Conservation (phyloP, 2,329 filamentous ascomycete genomes). For the Albifimbria verrucaria region DNA sequence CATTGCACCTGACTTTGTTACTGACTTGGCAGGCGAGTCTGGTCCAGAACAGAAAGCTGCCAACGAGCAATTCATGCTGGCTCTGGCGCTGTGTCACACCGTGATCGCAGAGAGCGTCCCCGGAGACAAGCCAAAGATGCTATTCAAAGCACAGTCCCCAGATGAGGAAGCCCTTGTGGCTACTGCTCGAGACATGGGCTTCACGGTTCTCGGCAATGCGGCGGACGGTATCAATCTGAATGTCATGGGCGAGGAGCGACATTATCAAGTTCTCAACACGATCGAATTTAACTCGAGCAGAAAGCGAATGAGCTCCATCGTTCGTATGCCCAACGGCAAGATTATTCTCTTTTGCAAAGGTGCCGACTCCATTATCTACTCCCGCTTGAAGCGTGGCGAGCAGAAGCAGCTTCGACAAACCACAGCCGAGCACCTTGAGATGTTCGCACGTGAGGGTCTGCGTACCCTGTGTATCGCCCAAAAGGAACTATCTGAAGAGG, state of each 20-base stretch:
- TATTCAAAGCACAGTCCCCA: conserved; percentile 96
- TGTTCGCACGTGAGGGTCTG: conserved; percentile 93
- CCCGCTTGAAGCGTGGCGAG: conserved; percentile 78
- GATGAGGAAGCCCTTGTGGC: conserved; percentile 93
- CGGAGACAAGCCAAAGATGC: conserved; percentile 85
- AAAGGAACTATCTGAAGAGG: conserved; percentile 72
- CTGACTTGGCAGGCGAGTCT: conserved; percentile 75
- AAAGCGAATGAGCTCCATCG: conserved; percentile 97
- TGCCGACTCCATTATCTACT: conserved; percentile 96
- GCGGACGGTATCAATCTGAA: conserved; percentile 82
- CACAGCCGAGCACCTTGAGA: conserved; percentile 92
- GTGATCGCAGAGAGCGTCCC: conserved; percentile 88
- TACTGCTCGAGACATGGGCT: conserved; percentile 92
- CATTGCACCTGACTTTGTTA: conserved; percentile 83
- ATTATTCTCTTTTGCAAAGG: conserved; percentile 97
- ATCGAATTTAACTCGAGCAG: conserved; percentile 96
- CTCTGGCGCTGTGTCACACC: conserved; percentile 91
- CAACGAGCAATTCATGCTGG: conserved; percentile 90
- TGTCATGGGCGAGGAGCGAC: conserved; percentile 78
- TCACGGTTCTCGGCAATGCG: conserved; percentile 80
- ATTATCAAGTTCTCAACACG: conserved; percentile 86
- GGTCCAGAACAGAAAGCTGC: conserved; percentile 73
- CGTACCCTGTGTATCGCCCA: conserved; percentile 93
- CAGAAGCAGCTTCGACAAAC: conserved; percentile 77
- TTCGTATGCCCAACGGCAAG: conserved; percentile 85